These are phyloP conservation scores for Elongisporangium undulatum DNA, from an alignment of 352 stramenopile species.

Conservation along the genomic window DNA sequence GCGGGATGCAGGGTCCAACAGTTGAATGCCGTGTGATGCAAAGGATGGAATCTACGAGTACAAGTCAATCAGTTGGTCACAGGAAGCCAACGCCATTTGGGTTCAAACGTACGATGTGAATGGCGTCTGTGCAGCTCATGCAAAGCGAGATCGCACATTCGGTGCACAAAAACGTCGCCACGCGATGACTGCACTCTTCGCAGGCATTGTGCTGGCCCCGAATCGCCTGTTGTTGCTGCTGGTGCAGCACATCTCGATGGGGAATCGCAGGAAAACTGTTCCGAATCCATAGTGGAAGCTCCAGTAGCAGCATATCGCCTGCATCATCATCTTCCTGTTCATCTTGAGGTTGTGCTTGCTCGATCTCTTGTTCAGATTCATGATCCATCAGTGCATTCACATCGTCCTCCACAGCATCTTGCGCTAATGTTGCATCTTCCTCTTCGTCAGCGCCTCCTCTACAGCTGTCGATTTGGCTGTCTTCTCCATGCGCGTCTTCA, in stretches of 20 bases:
- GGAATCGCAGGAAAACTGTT: neutral
- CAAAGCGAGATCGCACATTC: constrained; percentile 51
- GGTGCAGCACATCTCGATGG: neutral
- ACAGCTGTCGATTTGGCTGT: neutral
- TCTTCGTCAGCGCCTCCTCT: neutral
- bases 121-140: constrained; percentile 61
- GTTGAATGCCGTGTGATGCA: constrained; percentile 25
- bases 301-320: constrained; percentile 3
- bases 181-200: constrained; percentile 47
- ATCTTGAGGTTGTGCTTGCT: neutral
- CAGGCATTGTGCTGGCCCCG: constrained; percentile 16
- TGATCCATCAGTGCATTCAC: neutral
- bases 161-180: constrained; percentile 22
- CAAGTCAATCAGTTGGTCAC: neutral
- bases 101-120: constrained; percentile 57
- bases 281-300: neutral
- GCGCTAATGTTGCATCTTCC: neutral
- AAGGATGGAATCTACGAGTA: constrained; percentile 38
- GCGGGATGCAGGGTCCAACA: neutral
- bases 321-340: neutral
- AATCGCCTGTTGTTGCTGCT: constrained; percentile 6
- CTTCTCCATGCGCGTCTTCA: neutral
- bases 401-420: neutral
- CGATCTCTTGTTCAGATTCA: neutral
- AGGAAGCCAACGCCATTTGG: neutral